Base-by-base conservation (phyloP, 306 rosid species). In the Erythrophleum fordii region DNA sequence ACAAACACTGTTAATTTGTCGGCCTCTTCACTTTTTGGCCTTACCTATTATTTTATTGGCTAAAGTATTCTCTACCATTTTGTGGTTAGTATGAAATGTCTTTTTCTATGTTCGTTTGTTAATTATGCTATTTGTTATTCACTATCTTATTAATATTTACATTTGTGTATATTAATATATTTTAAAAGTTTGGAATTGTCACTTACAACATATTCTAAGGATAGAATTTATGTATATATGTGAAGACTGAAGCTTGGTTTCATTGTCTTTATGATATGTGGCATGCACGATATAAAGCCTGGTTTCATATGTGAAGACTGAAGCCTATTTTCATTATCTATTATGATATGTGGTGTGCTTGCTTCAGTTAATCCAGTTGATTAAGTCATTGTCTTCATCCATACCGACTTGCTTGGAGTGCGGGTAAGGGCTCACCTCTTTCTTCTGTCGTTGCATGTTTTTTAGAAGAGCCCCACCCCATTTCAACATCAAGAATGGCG, bases 21-120 rank as follows among this genome's bases (percentile, higher is more conserved):
- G 99, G 98, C 99, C 77, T 96, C 98, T 65, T 94, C 97, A 51
- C 81, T 93, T 68, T n/a, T 86, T 96, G 89, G 98, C 97, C 69
- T 85, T 93, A 14, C 98, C 99, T 44, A 77, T 96, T 65, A 87
- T 92, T 77, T 23, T 92, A 61, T 81, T 92, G 77, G 90, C 90
- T 81, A 92, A 92, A 85, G 61, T 81, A 23, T 76, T 80, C 71
- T 89, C 98, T 65, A 89, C 93, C 79, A 55, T 86, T 81, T 88
- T 90, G 86, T 49, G 96, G 99, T 93, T 65, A 86, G 97, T 90
- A 34, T 79, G 69, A 59, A 66, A 22, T 56, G 10, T 35, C 51
- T 12, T 39, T 3, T 46, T 28, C 37, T 12, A 25, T 20, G 39
- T 28, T 42, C 25, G 55, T 71, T 28, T 75, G 18, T 68, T 59